phyloP scores from a whole-genome alignment of 495 filamentous ascomycete genomes.

The Neurospora intermedia region DNA sequence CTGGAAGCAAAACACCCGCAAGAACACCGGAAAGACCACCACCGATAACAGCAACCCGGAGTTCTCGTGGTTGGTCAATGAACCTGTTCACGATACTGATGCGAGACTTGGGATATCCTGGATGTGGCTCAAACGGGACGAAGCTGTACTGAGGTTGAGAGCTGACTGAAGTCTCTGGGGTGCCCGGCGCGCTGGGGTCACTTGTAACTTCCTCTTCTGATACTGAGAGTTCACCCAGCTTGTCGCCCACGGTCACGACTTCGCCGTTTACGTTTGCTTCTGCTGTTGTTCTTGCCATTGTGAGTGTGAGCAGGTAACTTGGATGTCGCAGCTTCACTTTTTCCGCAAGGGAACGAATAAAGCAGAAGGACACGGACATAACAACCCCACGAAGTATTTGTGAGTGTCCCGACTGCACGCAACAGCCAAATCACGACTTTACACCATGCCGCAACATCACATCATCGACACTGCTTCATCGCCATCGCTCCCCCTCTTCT shows the following conservation, averaged over 20 bases:
- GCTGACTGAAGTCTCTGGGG: neutral
- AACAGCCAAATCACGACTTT: neutral
- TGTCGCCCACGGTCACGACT: neutral
- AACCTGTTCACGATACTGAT: conserved; percentile 35
- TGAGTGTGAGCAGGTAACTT: neutral
- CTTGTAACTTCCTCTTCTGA: neutral
- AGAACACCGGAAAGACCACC: conserved; percentile 56
- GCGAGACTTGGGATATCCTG: conserved; percentile 16
- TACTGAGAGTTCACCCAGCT: conserved; percentile 1
- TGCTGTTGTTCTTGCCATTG: neutral
- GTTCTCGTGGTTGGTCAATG: conserved; percentile 45
- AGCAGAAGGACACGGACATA: neutral
- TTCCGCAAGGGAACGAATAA: neutral
- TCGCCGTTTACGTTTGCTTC: neutral
- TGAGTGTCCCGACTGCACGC: neutral
- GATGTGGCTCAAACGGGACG: neutral
- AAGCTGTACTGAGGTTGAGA: neutral
- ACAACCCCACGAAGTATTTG: neutral
- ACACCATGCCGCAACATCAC: neutral
- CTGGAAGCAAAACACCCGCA: conserved; percentile 47
- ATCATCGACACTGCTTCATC: neutral
- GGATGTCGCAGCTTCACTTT: neutral
- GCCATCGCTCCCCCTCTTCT: neutral
- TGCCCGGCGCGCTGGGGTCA: neutral
- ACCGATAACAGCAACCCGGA: conserved; percentile 53